Base-by-base conservation (phyloP, 306 rosid genomes). In the Medicago arabica region DNA sequence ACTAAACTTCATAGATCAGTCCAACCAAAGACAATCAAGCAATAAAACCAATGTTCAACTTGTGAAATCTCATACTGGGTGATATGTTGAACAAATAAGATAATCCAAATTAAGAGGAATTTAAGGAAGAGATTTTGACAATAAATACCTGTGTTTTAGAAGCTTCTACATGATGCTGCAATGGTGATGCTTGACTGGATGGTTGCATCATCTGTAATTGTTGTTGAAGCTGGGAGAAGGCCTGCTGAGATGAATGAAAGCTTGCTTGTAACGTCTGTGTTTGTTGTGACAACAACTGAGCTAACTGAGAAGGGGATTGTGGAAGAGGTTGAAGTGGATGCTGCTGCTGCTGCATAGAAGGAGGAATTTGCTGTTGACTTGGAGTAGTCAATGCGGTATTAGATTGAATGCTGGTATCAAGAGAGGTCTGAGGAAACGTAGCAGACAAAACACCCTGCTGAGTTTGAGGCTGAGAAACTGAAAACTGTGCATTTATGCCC, bases 161-260 rank as follows among this genome's bases (percentile, higher is more conserved):
- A 84, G 90, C 71, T 83, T 81, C 93, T 65, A 86, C 54, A 84
- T 50, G 85, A 76, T 86, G 97, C 84, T 85, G 97, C 84, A 83
- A 58, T 21, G 88, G 7, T 44, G 75, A 62, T 81, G 85, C 86
- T 71, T 92, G 97, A 81, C 87, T 88, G 43, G 97, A 66, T 41
- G 98, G 98, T 31, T 95, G 98, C 86, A 90, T 89, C 84, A 76
- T 82, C 83, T 92, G 97, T 80, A 94, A 18, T 75, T 94, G 95
- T 80, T 92, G 97, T 67, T 95, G 98, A 78, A 95, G 86, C 90
- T 90, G 97, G 65, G 97, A 90, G 82, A 94, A 92, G 40, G 96
- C 97, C 81, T 94, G 96, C 87, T 85, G 97, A 69, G 98, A 94
- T 11, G 98, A 90, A 86, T 94, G 89, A 82, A 90, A 92, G 86